Conservation (phyloP, 148 eudicot species). For the Mesembryanthemum crystallinum region DNA sequence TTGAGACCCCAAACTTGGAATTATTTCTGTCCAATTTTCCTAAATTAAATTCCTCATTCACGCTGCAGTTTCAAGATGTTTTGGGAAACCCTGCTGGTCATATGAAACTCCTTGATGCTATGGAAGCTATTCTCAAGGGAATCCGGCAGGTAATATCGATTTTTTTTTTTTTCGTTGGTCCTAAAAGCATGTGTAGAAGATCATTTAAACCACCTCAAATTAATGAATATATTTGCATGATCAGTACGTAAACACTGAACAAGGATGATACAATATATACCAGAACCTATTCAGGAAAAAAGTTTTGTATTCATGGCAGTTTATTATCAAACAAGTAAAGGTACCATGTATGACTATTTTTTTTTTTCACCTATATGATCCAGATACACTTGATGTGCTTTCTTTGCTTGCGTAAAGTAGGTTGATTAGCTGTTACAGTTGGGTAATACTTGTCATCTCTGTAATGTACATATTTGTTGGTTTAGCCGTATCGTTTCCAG, state of each 20-base stretch:
- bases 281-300: not conserved
- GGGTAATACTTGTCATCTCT: not conserved
- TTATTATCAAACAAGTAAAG: not conserved
- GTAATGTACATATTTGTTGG: not conserved
- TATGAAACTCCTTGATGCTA: constrained; percentile 49
- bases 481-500: not conserved
- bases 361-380: not conserved
- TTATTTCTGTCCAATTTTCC: no score
- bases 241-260: not conserved
- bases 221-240: not conserved
- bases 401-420: not conserved
- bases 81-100: constrained; percentile 56
- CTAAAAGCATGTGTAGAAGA: not conserved
- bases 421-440: not conserved
- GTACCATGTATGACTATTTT: not conserved
- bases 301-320: not conserved
- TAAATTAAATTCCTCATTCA: not conserved
- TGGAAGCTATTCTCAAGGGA: constrained; percentile 60
- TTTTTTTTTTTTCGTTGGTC: not conserved
- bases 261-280: no score
- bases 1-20: no score
- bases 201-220: not conserved
- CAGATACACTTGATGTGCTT: not conserved
- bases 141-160: constrained; percentile 48
- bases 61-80: constrained; percentile 61